Evolutionary conservation across 176 grass and related monocot species (phyloP), one percentile per base, ranked within the genome.

Genomic region (Pharus latifolius): DNA sequence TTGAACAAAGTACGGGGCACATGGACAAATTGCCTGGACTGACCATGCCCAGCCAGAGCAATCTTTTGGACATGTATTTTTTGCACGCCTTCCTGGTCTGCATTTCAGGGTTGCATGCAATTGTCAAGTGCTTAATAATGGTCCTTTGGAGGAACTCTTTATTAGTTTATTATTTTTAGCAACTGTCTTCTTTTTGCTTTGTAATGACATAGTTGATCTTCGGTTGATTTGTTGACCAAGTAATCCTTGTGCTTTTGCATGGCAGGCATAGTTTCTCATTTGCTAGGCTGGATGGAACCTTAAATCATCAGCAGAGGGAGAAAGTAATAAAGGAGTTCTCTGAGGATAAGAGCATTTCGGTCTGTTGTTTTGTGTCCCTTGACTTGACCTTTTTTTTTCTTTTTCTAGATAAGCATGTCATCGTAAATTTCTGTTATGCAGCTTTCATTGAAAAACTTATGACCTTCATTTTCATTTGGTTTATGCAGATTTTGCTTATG

Each of bases 261-360:
- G 72, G 10, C 74, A 97, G 94, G 64, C 66, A 76, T 37, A 84
- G 82, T 29, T 71, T 97, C 76, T 55, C 86, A 51, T 97, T 90
- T 88, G 53, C 80, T 65, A 83, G 94, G 49, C 61, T 97, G 67
- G 89, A 97, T 72, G 93, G 93, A 46, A 97, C 89, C 18, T 69
- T 97, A 72, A 92, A 47, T 80, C 86, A 82, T 79, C 86, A 90
- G 57, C 94, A 92, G 64, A 84, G 94, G 69, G 94, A 90, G 46
- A 93, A 73, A 90, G 94, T 93, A 35, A 83, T 93, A 54, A 83
- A 80, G 49, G 78, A 93, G 20, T 98, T 98, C 49, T 67, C 81
- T 28, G 87, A 93, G 77, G 78, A 98, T 72, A 85, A 77, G 37
- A 72, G 64, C 52, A 93, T 93, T 64, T 66, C 72, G 84, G 94